Percentiles rank a stretch among this genome's conserved stretches.
These are phyloP conservation scores for Elasticomyces elasticus DNA, from an alignment of 495 filamentous ascomycete species.

Conservation along the genomic window DNA sequence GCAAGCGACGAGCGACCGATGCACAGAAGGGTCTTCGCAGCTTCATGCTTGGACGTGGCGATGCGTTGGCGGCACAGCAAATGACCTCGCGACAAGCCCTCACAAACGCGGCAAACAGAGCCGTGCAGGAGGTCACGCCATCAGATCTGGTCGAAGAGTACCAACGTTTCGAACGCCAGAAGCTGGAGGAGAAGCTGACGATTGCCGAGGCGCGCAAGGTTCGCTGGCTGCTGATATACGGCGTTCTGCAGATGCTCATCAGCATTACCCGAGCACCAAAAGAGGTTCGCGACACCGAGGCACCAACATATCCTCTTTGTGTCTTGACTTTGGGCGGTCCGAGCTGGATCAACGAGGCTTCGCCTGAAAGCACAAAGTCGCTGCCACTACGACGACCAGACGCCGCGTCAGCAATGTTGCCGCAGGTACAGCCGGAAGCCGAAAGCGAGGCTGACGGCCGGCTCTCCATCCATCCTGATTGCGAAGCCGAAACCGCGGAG, in stretches of 20 bases:
- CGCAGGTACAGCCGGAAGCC: not conserved
- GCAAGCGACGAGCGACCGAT: constrained; percentile 13
- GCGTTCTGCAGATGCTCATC: constrained; percentile 48
- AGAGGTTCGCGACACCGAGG: constrained; percentile 30
- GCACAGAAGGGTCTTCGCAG: constrained; percentile 24
- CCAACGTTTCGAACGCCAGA: constrained; percentile 34
- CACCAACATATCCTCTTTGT: constrained; percentile 30
- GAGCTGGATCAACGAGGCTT: not conserved
- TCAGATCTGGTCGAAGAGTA: constrained; percentile 38
- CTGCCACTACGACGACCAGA: not conserved
- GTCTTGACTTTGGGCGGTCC: constrained; percentile 18
- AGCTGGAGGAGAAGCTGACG: constrained; percentile 32
- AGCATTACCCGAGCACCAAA: constrained; percentile 30
- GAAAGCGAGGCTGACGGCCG: not conserved
- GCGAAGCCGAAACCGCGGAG: constrained; percentile 25
- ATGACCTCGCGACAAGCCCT: constrained; percentile 28
- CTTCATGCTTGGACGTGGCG: constrained; percentile 26
- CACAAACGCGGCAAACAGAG: constrained; percentile 34
- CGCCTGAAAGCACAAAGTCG: not conserved
- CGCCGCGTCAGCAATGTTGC: not conserved
- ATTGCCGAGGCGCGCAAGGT: constrained; percentile 34
- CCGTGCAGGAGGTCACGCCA: constrained; percentile 23
- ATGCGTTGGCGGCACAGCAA: constrained; percentile 21
- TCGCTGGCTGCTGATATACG: constrained; percentile 66
- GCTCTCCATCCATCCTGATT: constrained; percentile 31